Conservation (phyloP, 305 asterid species). For the Solanum hybrid region DNA sequence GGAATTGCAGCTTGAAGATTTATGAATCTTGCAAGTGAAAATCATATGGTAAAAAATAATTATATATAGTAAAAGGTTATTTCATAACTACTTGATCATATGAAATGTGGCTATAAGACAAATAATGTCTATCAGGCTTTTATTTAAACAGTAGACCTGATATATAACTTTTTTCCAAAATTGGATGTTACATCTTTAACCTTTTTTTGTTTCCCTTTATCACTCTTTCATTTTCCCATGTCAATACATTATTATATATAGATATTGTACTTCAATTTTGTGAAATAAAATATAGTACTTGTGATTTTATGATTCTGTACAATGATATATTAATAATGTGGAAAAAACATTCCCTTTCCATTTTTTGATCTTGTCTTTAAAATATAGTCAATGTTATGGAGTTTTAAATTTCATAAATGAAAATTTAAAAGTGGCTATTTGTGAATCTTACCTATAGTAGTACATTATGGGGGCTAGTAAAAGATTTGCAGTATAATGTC, state of each 20-base stretch:
- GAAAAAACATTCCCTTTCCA: background rate
- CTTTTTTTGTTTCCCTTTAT: background rate
- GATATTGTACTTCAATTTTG: background rate
- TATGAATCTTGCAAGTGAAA: background rate
- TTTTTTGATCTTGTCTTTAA: background rate
- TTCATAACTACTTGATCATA: background rate
- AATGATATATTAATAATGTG: background rate
- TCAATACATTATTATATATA: background rate
- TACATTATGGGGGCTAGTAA: background rate
- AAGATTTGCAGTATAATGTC: background rate
- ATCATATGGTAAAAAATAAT: background rate
- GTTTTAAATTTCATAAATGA: background rate
- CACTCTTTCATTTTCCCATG: background rate
- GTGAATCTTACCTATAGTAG: background rate
- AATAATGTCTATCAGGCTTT: background rate
- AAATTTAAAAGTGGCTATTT: background rate
- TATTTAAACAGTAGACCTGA: background rate
- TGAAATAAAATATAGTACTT: background rate
- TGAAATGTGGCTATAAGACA: background rate
- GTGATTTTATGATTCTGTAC: background rate
- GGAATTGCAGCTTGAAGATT: slow-evolving; percentile 12
- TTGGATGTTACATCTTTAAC: background rate
- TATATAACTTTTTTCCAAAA: background rate
- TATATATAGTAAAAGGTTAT: background rate
- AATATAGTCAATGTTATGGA: background rate